Evolutionary conservation across 2,329 filamentous ascomycete species (phyloP).

Genomic region (Fusarium globosum): DNA sequence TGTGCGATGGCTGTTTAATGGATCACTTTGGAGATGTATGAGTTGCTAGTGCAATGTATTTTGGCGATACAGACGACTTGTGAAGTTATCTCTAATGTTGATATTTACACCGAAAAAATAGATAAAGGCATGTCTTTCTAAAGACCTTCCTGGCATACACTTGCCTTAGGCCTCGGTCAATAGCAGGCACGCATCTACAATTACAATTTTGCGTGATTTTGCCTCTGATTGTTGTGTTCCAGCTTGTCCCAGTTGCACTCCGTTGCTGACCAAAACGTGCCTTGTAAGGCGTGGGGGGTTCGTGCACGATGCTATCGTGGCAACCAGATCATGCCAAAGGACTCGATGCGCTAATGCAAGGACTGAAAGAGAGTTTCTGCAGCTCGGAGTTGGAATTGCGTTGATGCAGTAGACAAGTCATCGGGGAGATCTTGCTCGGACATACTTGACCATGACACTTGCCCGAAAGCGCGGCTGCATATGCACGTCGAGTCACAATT

Average conservation of each 20-base stretch:
- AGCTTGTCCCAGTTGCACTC: not conserved
- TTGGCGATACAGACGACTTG: too few relatives aligned
- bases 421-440: not conserved
- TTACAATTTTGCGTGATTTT: not conserved
- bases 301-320: not conserved
- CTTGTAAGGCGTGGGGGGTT: not conserved
- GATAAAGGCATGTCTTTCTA: not conserved
- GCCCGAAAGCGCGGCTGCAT: not conserved
- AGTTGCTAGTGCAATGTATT: too few relatives aligned
- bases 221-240: not conserved
- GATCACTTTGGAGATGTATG: too few relatives aligned
- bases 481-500: not conserved
- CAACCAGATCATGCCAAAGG: not conserved
- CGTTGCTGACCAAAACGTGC: not conserved
- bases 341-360: not conserved
- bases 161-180: not conserved
- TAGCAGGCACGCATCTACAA: not conserved
- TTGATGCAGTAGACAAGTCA: not conserved
- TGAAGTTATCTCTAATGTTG: not conserved
- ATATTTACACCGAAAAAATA: not conserved
- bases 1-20: not conserved
- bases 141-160: too few relatives aligned
- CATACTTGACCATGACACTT: not conserved
- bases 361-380: not conserved
- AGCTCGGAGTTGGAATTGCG: not conserved